Base-by-base conservation (phyloP, 2,329 filamentous ascomycete species). In the Neospermospora avenae region DNA sequence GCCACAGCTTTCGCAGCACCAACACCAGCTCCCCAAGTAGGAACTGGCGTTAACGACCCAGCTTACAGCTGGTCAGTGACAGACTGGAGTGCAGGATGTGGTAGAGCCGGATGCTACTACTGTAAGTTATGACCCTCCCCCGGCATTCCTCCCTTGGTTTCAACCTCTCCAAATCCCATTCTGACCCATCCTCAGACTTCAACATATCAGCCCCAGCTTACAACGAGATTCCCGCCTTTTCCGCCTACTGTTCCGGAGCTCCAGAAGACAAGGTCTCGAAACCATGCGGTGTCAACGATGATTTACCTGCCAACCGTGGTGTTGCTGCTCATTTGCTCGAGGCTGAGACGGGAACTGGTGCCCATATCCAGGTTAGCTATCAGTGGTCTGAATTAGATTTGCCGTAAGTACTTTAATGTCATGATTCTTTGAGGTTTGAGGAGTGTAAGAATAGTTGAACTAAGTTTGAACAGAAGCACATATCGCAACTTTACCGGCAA, bases 331-430 rank as follows among this genome's bases (percentile, higher is more conserved):
- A 60, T 20, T 49, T 62, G 22, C 42, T 64, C 13, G 24, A 60
- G 3, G 45, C 51, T 46, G 54, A 55, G 41, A 58, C n/a, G 14
- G 59, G 59, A 44, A 52, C 53, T 18, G 62, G 59, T 39, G 61
- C 61, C 8, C 61, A 63, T 25, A 56, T 63, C 34, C 51, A 58
- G 35, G 61, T 63, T 13, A 61, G 55, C 56, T 54, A 54, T 3
- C n/a, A 42, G 22, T 63, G 46, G 46, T 18, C 28, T 25, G 28
- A 51, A 14, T 51, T 51, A 28, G 31, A 51, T 2, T 18, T 35
- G 31, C 1, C 46, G 46, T 51, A n/a, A 51, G 28, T 51, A n/a
- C 18, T 4, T 28, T 6, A 3, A 11, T 35, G 14, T 13, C 18
- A 6, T 7, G 6, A n/a, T 10, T 37, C 11, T 10, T 37, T 37